A percentile compares a stretch with the other conserved stretches of the same genome.
Evolutionary conservation across 1,284 basidiomycete genomes (phyloP).

Genomic region (Athelia sp.): DNA sequence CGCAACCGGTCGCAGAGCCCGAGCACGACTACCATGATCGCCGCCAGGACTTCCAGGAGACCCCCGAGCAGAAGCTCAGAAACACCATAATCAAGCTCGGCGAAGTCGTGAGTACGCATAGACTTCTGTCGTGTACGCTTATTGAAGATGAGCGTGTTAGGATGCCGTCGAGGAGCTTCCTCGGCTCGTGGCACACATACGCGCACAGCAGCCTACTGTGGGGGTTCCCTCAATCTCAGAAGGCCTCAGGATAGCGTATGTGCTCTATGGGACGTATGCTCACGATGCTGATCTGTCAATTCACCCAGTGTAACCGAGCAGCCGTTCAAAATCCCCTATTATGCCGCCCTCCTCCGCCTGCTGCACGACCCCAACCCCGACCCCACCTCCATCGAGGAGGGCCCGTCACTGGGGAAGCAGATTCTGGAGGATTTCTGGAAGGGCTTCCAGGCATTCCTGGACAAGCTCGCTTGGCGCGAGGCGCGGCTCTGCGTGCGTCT

Average conservation of each 20-base stretch:
- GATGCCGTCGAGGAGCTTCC: constrained; percentile 70
- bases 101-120: constrained; percentile 83
- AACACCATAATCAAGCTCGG: constrained; percentile 71
- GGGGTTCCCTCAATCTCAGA: constrained; percentile 65
- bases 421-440: constrained; percentile 88
- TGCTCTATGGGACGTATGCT: constrained; percentile 20
- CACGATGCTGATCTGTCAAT: constrained; percentile 3
- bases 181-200: constrained; percentile 60
- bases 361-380: constrained; percentile 45
- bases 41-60: constrained; percentile 57
- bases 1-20: constrained; percentile 8
- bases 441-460: constrained; percentile 80
- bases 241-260: constrained; percentile 71
- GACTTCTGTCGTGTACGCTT: too few species aligned
- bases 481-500: constrained; percentile 75
- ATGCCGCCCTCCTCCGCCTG: constrained; percentile 75
- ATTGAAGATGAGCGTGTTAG: too few species aligned
- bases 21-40: constrained; percentile 65
- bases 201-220: constrained; percentile 47
- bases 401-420: constrained; percentile 60
- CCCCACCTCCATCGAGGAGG: constrained; percentile 34
- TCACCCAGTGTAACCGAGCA: constrained; percentile 71
- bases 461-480: constrained; percentile 86
- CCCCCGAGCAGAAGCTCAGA: constrained; percentile 69
- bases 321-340: constrained; percentile 88